Evolutionary conservation across 2,329 filamentous ascomycete species (phyloP), one percentile per base, ranked within the genome.

Genomic region (Diaporthe destruens): DNA sequence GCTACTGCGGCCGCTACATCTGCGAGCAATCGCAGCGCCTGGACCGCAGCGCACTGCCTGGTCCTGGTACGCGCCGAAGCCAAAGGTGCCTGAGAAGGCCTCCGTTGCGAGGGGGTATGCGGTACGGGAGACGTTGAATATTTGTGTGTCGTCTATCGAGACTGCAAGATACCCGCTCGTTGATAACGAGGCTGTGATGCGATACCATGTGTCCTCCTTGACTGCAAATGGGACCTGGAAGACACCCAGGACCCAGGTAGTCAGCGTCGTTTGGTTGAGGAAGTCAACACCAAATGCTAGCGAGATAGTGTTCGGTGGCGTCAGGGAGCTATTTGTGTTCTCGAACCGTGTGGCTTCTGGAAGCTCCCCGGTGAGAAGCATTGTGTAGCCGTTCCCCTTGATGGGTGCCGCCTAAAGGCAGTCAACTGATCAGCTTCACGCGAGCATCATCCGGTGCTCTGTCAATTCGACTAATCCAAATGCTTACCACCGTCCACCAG

Each of bases 1-100:
- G 42, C 68, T 3, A 77, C 23, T 2, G 71, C 61, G n/a, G 61
- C n/a, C 16, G 76, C 76, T 0, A 77, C 63, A 3, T 77, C 71
- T 8, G 74, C 71, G 6, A 74, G 59, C 12, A 69, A 70, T 9
- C 44, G 56, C 18, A 77, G 59, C 3, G 65, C 59, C 49, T 77
- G 71, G 14, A 77, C 76, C 4, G 73, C 56, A n/a, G 71, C 55
- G 44, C 76, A 77, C 80, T 4, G 75, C 76, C 29, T 85, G 82
- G 65, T 85, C 83, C 69, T 84, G 80, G 74, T 78, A 85, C 0
- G 80, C 80, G 1, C 84, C 84, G 59, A 86, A 84, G 0, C 82
- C 83, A 73, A 81, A 85, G 0, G 80, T 78, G 18, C 81, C 82
- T 23, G 72, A 59, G 47, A 75, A 72, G 25, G 66, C 51, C 2